These are phyloP conservation scores for Debaryomyces robertsiae DNA, from an alignment of 1,139 yeast species.

Conservation along the genomic window DNA sequence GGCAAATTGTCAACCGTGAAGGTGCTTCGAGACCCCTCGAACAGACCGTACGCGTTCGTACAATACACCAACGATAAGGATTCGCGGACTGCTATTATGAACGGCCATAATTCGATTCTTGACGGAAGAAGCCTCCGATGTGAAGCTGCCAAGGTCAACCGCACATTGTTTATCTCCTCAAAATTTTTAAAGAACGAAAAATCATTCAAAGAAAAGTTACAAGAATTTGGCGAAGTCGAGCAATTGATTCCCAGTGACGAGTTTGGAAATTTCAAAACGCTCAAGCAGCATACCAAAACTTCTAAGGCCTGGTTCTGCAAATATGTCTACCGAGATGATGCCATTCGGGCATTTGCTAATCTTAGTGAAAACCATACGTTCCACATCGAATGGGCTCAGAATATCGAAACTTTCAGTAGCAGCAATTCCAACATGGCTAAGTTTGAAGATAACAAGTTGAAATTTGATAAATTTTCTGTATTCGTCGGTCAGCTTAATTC, in stretches of 20 bases:
- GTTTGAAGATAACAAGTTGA: conserved; percentile 11
- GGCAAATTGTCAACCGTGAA: conserved; percentile 76
- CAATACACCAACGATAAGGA: conserved; percentile 76
- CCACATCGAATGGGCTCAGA: conserved; percentile 84
- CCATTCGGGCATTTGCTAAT: conserved; percentile 80
- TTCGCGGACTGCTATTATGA: conserved; percentile 65
- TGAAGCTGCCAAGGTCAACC: conserved; percentile 87
- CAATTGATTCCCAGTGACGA: conserved; percentile 56
- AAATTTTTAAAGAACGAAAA: conserved; percentile 24
- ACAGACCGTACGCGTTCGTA: conserved; percentile 93
- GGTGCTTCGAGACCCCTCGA: conserved; percentile 77
- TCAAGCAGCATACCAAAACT: conserved; percentile 11
- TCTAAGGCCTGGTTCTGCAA: conserved; percentile 73
- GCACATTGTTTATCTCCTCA: conserved; percentile 67
- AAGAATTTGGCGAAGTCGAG: conserved; percentile 73
- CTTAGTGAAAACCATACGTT: conserved; percentile 55
- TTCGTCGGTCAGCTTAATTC: conserved; percentile 74
- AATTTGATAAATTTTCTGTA: conserved; percentile 69
- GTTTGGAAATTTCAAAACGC: conserved; percentile 30
- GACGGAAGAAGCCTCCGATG: conserved; percentile 81
- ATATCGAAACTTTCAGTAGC: conserved; percentile 45
- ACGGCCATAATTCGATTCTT: conserved; percentile 68
- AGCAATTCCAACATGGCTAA: conserved; percentile 14
- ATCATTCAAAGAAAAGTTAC: conserved; percentile 42
- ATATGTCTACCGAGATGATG: conserved; percentile 86